Evolutionary conservation across 2,329 filamentous ascomycete species (phyloP).

Genomic region (Diplodia scrobiculata): DNA sequence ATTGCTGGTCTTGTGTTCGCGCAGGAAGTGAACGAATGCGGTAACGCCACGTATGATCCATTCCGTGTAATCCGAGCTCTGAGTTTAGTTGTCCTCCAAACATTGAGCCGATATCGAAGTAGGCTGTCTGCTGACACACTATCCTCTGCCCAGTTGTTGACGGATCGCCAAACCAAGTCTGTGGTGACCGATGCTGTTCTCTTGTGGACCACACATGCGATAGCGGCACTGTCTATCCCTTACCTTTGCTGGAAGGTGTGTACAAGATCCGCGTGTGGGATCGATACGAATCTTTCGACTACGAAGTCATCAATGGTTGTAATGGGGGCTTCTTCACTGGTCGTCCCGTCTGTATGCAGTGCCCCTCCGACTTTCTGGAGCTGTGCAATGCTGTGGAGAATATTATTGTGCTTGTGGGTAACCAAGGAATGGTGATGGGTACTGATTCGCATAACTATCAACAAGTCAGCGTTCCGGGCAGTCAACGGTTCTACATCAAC

Average conservation of each 20-base stretch:
- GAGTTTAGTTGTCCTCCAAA: no score
- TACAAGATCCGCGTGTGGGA: conserved; percentile 3
- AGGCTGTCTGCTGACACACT: conserved; percentile 1
- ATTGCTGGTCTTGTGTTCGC: not conserved
- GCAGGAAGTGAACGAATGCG: conserved; percentile 6
- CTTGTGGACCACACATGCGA: conserved; percentile 5
- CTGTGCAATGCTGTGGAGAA: conserved; percentile 1
- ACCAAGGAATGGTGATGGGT: not conserved
- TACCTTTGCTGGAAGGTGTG: not conserved
- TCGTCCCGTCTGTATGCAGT: not conserved
- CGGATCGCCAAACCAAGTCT: conserved; percentile 38
- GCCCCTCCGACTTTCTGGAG: not conserved
- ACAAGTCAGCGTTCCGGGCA: conserved; percentile 13
- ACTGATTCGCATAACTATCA: not conserved
- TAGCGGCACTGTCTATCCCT: not conserved
- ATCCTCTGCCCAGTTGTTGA: conserved; percentile 27
- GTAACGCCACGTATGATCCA: conserved; percentile 3
- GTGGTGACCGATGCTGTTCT: conserved; percentile 43
- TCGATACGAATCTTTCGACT: not conserved
- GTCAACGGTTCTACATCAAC: conserved; percentile 23
- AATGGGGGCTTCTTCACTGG: conserved; percentile 5
- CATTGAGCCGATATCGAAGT: not conserved
- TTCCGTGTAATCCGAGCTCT: conserved; percentile 3
- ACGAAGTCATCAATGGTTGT: conserved; percentile 6
- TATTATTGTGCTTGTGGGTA: conserved; percentile 3